Conservation (phyloP, 2,329 filamentous ascomycete genomes). For the Paraphoma sp. region DNA sequence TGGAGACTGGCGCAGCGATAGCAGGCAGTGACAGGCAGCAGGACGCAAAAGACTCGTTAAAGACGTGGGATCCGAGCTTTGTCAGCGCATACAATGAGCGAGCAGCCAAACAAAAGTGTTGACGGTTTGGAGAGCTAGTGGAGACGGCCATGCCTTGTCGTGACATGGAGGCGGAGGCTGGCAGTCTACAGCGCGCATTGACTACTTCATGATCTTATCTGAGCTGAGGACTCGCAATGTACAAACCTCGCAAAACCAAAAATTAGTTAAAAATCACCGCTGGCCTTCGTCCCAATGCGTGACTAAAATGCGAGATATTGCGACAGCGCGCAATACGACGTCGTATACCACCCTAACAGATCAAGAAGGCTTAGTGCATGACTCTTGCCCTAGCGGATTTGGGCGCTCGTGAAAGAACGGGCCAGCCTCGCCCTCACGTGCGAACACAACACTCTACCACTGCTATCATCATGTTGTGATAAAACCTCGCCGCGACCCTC, state of each 20-base stretch:
- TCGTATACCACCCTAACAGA: conserved; percentile 7
- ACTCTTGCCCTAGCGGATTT: conserved; percentile 27
- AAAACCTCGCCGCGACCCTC: conserved; percentile 15
- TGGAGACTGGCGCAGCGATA: neutral
- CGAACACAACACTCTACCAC: conserved; percentile 30
- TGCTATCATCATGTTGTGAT: conserved; percentile 23
- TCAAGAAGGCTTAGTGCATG: conserved; percentile 31
- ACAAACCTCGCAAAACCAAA: conserved; percentile 34
- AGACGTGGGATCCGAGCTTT: neutral
- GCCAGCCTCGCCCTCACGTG: conserved; percentile 4
- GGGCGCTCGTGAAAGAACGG: conserved; percentile 16
- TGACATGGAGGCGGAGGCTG: conserved; percentile 1
- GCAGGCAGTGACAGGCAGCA: no score
- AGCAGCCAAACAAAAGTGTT: no score
- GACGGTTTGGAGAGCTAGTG: no score
- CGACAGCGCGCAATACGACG: conserved; percentile 15
- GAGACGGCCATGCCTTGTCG: neutral
- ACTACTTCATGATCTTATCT: conserved; percentile 31
- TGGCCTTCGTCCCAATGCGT: neutral
- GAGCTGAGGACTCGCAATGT: conserved; percentile 41
- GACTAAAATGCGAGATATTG: conserved; percentile 31
- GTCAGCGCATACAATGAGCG: conserved; percentile 1
- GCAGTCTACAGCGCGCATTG: conserved; percentile 14
- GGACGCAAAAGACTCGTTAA: neutral
- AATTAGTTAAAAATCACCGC: conserved; percentile 8